These are phyloP conservation scores for Monosporozyma yasuniensis DNA, from an alignment of 805 yeast species.

Conservation along the genomic window DNA sequence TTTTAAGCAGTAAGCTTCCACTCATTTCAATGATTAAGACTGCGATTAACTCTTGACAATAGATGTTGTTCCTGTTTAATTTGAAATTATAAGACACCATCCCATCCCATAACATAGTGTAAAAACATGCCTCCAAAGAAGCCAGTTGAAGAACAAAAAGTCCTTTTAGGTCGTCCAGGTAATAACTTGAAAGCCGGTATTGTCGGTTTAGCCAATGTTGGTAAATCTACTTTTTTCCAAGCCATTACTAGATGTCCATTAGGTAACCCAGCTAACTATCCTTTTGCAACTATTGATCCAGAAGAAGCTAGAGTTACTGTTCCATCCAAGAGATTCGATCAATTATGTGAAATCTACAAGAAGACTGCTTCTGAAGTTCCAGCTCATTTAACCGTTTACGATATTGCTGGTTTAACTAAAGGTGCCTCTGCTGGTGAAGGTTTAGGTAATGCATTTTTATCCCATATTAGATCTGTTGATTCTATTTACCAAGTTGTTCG, in stretches of 20 bases:
- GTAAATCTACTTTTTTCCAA: slow-evolving; percentile 74
- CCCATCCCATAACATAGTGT: background rate
- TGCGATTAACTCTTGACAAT: background rate
- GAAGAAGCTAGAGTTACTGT: slow-evolving; percentile 96
- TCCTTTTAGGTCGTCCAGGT: slow-evolving; percentile 78
- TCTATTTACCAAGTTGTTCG: slow-evolving; percentile 96
- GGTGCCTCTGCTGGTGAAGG: slow-evolving; percentile 98
- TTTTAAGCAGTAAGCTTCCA: background rate
- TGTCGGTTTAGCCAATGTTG: slow-evolving; percentile 76
- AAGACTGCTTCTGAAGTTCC: slow-evolving; percentile 82
- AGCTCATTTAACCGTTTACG: slow-evolving; percentile 86
- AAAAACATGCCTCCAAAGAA: slow-evolving; percentile 34
- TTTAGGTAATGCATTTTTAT: slow-evolving; percentile 92
- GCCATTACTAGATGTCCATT: slow-evolving; percentile 64
- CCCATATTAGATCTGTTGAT: slow-evolving; percentile 95
- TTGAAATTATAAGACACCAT: background rate
- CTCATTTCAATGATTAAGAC: background rate
- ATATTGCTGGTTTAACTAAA: slow-evolving; percentile 95
- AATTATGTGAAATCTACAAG: slow-evolving; percentile 61
- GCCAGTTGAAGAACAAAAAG: slow-evolving; percentile 47
- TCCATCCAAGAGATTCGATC: slow-evolving; percentile 82
- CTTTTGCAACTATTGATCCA: slow-evolving; percentile 87
- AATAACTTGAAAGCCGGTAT: slow-evolving; percentile 50
- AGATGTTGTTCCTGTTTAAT: background rate
- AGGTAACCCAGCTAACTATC: slow-evolving; percentile 72